Percentiles rank a stretch among this genome's conserved stretches.
phyloP scores from a whole-genome alignment of 495 filamentous ascomycete species.

The Tuber calosporum region DNA sequence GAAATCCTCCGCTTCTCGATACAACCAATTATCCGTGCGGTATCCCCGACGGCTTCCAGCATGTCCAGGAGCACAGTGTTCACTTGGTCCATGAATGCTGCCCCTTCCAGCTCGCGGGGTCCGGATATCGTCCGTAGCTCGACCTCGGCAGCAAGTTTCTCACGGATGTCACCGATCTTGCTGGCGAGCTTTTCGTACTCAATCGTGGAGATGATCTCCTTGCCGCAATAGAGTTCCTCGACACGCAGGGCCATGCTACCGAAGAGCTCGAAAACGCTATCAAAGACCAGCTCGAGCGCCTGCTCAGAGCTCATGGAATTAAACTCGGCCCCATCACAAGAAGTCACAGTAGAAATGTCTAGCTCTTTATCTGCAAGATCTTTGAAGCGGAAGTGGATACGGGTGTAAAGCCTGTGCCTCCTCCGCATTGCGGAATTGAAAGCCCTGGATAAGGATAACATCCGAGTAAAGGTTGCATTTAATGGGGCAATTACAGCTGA shows the following conservation, averaged over 20 bases:
- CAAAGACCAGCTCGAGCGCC: conserved; percentile 22
- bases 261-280: conserved; percentile 16
- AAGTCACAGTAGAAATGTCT: conserved; percentile 15
- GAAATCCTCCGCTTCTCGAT: conserved; percentile 31
- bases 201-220: conserved; percentile 19
- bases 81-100: conserved; percentile 39
- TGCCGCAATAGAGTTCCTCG: conserved; percentile 30
- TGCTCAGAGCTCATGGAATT: conserved; percentile 7
- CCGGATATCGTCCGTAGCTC: conserved; percentile 17
- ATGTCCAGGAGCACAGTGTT: conserved; percentile 37
- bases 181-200: conserved; percentile 27
- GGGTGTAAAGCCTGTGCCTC: conserved; percentile 25
- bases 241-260: conserved; percentile 21
- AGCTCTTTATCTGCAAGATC: conserved; percentile 13
- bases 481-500: conserved; percentile 32
- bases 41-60: conserved; percentile 29
- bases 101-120: conserved; percentile 25
- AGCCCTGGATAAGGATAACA: conserved; percentile 29
- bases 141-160: conserved; percentile 15
- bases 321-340: not conserved
- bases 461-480: conserved; percentile 12
- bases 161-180: conserved; percentile 22
- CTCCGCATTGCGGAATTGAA: conserved; percentile 39
- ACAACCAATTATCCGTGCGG: conserved; percentile 19
- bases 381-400: conserved; percentile 20